Conservation (phyloP, 768 basidiomycete species). For the Fistulinella prunicolor region DNA sequence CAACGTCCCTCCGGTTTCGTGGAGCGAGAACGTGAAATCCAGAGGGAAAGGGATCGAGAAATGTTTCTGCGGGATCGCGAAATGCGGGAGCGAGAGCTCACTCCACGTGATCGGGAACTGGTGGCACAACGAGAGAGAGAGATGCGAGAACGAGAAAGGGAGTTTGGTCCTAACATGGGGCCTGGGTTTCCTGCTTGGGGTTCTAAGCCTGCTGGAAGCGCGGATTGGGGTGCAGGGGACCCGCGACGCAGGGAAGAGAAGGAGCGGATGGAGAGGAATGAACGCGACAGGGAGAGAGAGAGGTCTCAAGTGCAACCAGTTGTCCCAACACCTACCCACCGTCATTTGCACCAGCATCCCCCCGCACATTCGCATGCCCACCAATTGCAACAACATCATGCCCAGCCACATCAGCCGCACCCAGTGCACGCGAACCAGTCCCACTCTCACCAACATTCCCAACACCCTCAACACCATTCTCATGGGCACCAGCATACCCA, state of each 20-base stretch:
- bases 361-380: slow-evolving; percentile 36
- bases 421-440: slow-evolving; percentile 27
- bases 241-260: slow-evolving; percentile 37
- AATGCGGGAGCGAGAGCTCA: slow-evolving; percentile 21
- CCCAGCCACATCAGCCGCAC: slow-evolving; percentile 26
- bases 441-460: slow-evolving; percentile 33
- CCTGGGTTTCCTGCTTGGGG: slow-evolving; percentile 26
- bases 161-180: slow-evolving; percentile 24
- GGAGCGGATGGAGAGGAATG: slow-evolving; percentile 21
- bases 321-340: slow-evolving; percentile 25
- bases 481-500: slow-evolving; percentile 34
- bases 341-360: slow-evolving; percentile 33
- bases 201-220: slow-evolving; percentile 33
- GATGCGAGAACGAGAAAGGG: slow-evolving; percentile 25
- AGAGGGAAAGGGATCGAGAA: slow-evolving; percentile 27
- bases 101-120: slow-evolving; percentile 22
- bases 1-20: slow-evolving; percentile 30
- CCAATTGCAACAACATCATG: slow-evolving; percentile 26
- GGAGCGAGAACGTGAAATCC: slow-evolving; percentile 28
- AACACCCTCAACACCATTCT: slow-evolving; percentile 27
- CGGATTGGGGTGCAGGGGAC: slow-evolving; percentile 34
- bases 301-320: slow-evolving; percentile 25
- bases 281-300: slow-evolving; percentile 32
- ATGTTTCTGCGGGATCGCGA: slow-evolving; percentile 30
- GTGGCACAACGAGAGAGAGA: slow-evolving; percentile 23